A percentile compares a stretch with the other conserved stretches of the same genome.
Evolutionary conservation across 331 rosid genomes (phyloP).

Genomic region (Erythrophleum ivorense): DNA sequence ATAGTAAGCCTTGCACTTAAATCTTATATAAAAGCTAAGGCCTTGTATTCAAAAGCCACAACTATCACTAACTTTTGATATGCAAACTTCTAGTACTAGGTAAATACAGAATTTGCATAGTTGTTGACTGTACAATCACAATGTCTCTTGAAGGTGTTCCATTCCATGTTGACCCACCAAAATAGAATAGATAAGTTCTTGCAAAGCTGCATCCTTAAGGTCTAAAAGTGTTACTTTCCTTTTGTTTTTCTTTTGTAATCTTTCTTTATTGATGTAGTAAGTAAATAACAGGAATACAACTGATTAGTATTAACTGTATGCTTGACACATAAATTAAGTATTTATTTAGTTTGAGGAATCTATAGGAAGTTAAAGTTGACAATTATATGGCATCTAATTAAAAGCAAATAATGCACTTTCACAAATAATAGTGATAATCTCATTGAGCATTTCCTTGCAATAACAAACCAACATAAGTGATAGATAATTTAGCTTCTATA

Average conservation of each 20-base stretch:
- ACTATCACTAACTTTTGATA: slow-evolving; percentile 32
- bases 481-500: not conserved
- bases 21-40: slow-evolving; percentile 87
- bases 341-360: not conserved
- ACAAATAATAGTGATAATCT: not conserved
- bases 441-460: not conserved
- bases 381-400: not conserved
- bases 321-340: not conserved
- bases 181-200: slow-evolving; percentile 31
- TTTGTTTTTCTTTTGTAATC: not conserved
- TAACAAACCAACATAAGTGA: not conserved
- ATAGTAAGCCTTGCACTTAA: slow-evolving; percentile 77
- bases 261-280: not conserved
- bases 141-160: slow-evolving; percentile 84
- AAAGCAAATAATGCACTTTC: not conserved
- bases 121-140: slow-evolving; percentile 63
- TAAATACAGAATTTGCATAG: slow-evolving; percentile 48
- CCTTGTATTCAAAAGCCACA: slow-evolving; percentile 52
- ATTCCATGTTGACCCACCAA: slow-evolving; percentile 60
- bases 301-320: not conserved
- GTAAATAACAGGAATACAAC: slow-evolving; percentile 20
- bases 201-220: slow-evolving; percentile 7
- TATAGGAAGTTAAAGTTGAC: not conserved
- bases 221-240: not conserved
- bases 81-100: slow-evolving; percentile 14